phyloP scores from a whole-genome alignment of 2,329 filamentous ascomycete genomes.

The Pseudogymnoascus sp. region DNA sequence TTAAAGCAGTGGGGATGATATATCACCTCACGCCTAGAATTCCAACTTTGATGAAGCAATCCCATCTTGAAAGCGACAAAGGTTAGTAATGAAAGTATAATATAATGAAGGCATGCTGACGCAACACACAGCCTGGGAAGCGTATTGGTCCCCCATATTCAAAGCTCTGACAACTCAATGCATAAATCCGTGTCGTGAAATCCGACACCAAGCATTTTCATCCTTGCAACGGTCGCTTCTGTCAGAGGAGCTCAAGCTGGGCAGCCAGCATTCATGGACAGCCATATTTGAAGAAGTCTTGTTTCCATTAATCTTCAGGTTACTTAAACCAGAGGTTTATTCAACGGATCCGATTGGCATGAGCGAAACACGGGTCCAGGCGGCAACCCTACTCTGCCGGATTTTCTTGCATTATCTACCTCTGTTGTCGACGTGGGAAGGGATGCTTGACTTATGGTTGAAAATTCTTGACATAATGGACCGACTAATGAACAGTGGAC shows the following conservation, averaged over 20 bases:
- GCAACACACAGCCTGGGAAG: conserved; percentile 70
- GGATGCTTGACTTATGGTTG: conserved; percentile 86
- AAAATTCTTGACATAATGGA: conserved; percentile 93
- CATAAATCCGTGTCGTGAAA: conserved; percentile 88
- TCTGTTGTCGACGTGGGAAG: conserved; percentile 75
- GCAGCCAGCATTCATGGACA: conserved; percentile 84
- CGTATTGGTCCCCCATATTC: conserved; percentile 96
- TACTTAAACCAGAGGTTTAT: conserved; percentile 92
- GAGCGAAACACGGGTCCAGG: conserved; percentile 90
- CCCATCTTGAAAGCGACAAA: conserved; percentile 81
- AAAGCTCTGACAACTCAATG: conserved; percentile 83
- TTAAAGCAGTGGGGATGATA: conserved; percentile 74
- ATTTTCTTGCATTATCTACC: conserved; percentile 93
- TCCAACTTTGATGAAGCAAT: conserved; percentile 82
- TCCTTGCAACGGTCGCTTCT: conserved; percentile 80
- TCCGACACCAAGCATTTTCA: conserved; percentile 81
- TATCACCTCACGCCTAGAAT: conserved; percentile 77
- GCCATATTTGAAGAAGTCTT: conserved; percentile 91
- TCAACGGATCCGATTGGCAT: conserved; percentile 86
- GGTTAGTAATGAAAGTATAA: conserved; percentile 42
- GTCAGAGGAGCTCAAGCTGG: conserved; percentile 75
- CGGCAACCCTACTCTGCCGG: conserved; percentile 85
- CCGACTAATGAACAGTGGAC: conserved; percentile 89
- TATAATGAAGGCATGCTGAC: conserved; percentile 23
- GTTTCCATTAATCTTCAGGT: conserved; percentile 79